A percentile compares a stretch with the other conserved stretches of the same genome.
phyloP scores from a whole-genome alignment of 1,139 yeast species.

The Groenewaldozyma sp. region DNA sequence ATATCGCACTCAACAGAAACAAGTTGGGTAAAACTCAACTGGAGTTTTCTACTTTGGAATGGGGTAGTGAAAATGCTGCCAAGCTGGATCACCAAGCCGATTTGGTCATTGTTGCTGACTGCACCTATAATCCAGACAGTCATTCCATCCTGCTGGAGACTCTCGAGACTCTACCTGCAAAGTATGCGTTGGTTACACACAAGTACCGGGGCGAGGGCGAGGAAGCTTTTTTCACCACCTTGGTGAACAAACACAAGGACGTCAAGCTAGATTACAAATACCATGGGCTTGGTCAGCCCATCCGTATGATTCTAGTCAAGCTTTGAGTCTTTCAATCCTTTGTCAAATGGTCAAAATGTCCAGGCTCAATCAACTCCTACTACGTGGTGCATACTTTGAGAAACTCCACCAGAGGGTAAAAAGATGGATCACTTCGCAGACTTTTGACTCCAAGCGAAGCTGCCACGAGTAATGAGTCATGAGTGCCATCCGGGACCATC shows the following conservation, averaged over 20 bases:
- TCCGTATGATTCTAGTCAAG: neutral
- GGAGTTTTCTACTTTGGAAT: constrained; percentile 10
- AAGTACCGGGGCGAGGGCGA: constrained; percentile 22
- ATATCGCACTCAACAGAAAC: constrained; percentile 6
- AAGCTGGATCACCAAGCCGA: constrained; percentile 13
- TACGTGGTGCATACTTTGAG: neutral
- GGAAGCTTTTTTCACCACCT: constrained; percentile 16
- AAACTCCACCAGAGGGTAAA: neutral
- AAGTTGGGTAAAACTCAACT: constrained; percentile 2
- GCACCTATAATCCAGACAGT: constrained; percentile 25
- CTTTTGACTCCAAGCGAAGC: neutral
- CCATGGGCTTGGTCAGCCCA: neutral
- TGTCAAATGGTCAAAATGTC: too few species aligned
- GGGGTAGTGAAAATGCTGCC: constrained; percentile 9
- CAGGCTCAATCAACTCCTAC: too few species aligned
- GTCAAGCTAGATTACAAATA: neutral
- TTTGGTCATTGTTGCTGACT: constrained; percentile 24
- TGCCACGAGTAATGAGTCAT: neutral
- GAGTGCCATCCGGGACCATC: neutral
- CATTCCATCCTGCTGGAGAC: constrained; percentile 21
- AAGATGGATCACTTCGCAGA: neutral
- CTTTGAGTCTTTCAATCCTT: too few species aligned
- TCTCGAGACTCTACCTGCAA: constrained; percentile 14
- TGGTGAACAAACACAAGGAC: constrained; percentile 1
- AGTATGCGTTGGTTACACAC: constrained; percentile 21